Percentiles rank a stretch among this genome's conserved stretches.
Conservation (phyloP, 495 filamentous ascomycete species). For the Venustampulla echinocandica region DNA sequence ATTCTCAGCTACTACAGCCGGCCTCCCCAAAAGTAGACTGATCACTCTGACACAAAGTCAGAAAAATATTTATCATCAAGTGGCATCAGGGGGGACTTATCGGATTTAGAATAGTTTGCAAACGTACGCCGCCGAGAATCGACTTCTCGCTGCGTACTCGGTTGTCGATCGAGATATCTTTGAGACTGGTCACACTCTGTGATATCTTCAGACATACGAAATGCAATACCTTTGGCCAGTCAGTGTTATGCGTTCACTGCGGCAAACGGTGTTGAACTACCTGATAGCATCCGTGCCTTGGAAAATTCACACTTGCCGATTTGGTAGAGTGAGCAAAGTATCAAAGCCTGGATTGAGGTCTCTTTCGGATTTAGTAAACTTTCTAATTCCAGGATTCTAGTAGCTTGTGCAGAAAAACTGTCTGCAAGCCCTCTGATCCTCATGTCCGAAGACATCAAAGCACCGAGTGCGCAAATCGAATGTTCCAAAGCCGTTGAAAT, state of each 20-base stretch:
- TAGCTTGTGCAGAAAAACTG: not conserved
- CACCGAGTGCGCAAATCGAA: not conserved
- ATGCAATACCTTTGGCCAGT: not conserved
- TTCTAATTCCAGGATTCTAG: not conserved
- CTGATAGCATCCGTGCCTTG: not conserved
- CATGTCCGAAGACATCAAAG: not conserved
- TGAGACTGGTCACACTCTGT: not conserved
- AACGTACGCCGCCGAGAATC: not conserved
- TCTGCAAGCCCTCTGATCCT: not conserved
- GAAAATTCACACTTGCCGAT: not conserved
- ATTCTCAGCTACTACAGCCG: not conserved
- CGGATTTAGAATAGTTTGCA: not conserved
- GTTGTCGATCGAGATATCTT: not conserved
- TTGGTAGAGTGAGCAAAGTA: not conserved
- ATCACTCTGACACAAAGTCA: not conserved
- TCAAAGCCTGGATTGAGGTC: not conserved
- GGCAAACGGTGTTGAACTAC: not conserved
- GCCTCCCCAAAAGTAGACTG: not conserved
- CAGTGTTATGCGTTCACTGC: not conserved
- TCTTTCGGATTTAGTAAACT: not conserved
- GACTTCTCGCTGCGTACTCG: not conserved
- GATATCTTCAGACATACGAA: not conserved
- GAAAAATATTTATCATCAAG: not conserved
- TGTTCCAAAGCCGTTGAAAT: not conserved
- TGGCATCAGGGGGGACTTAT: not conserved